Base-by-base conservation (phyloP, 139 green algal genomes). In the Axilococcus clingmanii region DNA sequence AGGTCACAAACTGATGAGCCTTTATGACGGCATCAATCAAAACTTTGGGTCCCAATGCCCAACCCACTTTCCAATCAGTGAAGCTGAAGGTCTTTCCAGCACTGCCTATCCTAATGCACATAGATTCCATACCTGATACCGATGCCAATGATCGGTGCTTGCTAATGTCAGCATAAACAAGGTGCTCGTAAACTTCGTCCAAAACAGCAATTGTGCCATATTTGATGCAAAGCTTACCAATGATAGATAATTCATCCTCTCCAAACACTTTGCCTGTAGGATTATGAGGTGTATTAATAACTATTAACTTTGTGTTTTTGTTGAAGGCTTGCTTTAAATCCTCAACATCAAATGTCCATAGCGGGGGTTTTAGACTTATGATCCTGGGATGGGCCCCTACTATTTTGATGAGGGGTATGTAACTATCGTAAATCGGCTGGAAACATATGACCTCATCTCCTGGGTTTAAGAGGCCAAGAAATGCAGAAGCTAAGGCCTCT, bases 81-180 rank as follows among this genome's bases (percentile, higher is more conserved):
- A 93, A 83, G 20, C 53, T 76, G 55, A 93, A 93, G 7, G 84
- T 93, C 66, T 93, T 93, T 38, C 80, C 82, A 1, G 84, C 84
- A 23, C 65, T 81, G 2, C 80, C 78, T 37, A 91, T 74, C 11
- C 82, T 64, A 5, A 91, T 63, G 31, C 43, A 53, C 27, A 80
- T 69, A 25, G 82, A 52, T 24, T 4, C 19, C 82, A 93, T 93
- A 55, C 68, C 80, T 9, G 76, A 70, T 43, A 90, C 52, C 11
- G 53, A 57, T 19, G 71, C 59, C 35, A 88, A 55, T 1, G 55
- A 77, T 11, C 78, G 40, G 59, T 93, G 84, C n/a, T n/a, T n/a
- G 50, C 61, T n/a, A 1, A 59, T 52, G 20, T 60, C 68, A 32
- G 55, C 45, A 35, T 49, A 35, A 7, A n/a, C 23, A 19, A 42